Evolutionary conservation across 1,284 basidiomycete species (phyloP), one percentile per base, ranked within the genome.

Genomic region (Cryptococcus sp.): DNA sequence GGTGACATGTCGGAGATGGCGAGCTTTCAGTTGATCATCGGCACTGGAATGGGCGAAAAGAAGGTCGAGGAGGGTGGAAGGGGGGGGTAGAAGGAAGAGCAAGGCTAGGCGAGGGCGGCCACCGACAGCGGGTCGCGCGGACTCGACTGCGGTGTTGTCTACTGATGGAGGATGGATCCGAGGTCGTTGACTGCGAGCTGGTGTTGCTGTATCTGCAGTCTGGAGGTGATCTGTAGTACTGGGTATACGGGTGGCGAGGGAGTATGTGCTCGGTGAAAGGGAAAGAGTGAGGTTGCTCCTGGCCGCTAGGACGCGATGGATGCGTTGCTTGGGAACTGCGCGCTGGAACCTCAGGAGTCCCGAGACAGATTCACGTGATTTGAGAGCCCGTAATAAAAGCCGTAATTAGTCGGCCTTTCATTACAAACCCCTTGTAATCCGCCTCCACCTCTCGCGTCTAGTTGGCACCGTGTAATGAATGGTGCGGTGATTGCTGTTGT

Each of bases 391-490:
- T 21, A 13, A 50, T 38, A 18, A 20, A 15, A 13, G 20, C 15
- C 18, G 2, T 20, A 21, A 50, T 36, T 13, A 20, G 24, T 11
- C 24, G 5, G 33, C 35, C 23, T 4, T 16, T 8, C 4, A 21
- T 49, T 37, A 37, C 48, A 50, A 39, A 33, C 5, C 9, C 4
- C 4, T 33, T 33, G 28, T 4, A 50, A 39, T 21, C 48, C 16
- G 24, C 48, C 48, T 50, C 48, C 48, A 50, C 48, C 24, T 37
- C 18, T 18, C 36, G 20, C 35, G 48, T 50, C 48, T 35, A 35
- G n/a, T n/a, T n/a, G n/a, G n/a, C n/a, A n/a, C n/a, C n/a, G n/a
- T n/a, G n/a, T n/a, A n/a, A n/a, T n/a, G 37, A 33, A 4, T 33
- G 9, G 4, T 9, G 28, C 9, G 28, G 28, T 33, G 4, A 9